Conservation (phyloP, 805 yeast genomes). For the Henningerozyma blattae region DNA sequence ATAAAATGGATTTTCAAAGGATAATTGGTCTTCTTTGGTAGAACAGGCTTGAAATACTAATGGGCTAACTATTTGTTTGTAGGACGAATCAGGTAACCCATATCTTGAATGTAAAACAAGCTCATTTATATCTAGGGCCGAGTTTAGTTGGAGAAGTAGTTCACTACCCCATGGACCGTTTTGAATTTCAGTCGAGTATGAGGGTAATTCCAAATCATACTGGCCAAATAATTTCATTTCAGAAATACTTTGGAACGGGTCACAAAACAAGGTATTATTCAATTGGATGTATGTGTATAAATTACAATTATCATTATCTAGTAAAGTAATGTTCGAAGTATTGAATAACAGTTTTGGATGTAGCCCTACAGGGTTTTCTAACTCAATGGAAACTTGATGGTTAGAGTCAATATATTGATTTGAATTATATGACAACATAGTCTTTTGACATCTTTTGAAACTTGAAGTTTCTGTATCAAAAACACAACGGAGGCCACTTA, state of each 20-base stretch:
- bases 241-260: slow-evolving; percentile 39
- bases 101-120: slow-evolving; percentile 43
- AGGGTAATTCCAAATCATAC: slow-evolving; percentile 46
- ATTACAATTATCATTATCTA: slow-evolving; percentile 25
- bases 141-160: slow-evolving; percentile 27
- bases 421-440: slow-evolving; percentile 13
- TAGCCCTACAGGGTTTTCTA: slow-evolving; percentile 24
- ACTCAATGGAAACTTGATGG: slow-evolving; percentile 2
- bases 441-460: slow-evolving; percentile 19
- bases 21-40: slow-evolving; percentile 15
- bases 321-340: not conserved
- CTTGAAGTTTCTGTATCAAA: slow-evolving; percentile 10
- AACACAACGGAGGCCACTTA: slow-evolving; percentile 20
- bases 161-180: slow-evolving; percentile 34
- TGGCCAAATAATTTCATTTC: slow-evolving; percentile 37
- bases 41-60: slow-evolving; percentile 40
- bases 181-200: slow-evolving; percentile 24
- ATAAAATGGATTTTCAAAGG: slow-evolving; percentile 28
- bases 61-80: slow-evolving; percentile 23
- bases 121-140: slow-evolving; percentile 18
- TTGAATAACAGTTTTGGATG: slow-evolving; percentile 26
- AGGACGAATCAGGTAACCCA: slow-evolving; percentile 25
- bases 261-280: slow-evolving; percentile 39
- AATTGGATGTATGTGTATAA: slow-evolving; percentile 32
- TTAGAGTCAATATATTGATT: slow-evolving; percentile 4